Evolutionary conservation across 805 yeast species (phyloP).

Genomic region (Nadsonia fulvescens): DNA sequence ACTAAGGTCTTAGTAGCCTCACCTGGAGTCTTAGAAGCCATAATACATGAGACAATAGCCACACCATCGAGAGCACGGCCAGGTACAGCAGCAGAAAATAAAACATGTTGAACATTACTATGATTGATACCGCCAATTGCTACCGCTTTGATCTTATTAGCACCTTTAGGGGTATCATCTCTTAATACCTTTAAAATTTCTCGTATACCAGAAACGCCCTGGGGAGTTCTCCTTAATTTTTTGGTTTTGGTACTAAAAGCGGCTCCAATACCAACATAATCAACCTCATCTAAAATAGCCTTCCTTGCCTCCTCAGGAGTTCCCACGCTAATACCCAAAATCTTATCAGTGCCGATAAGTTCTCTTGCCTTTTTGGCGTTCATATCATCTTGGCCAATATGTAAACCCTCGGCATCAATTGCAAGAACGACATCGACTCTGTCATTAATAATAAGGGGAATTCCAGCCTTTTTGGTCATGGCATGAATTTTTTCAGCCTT

Average conservation of each 20-base stretch:
- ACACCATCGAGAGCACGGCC: constrained; percentile 52
- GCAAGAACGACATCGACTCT: constrained; percentile 82
- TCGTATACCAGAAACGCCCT: constrained; percentile 56
- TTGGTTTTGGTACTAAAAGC: constrained; percentile 63
- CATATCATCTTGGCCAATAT: constrained; percentile 88
- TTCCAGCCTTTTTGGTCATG: constrained; percentile 36
- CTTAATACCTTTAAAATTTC: constrained; percentile 31
- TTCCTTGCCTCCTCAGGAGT: constrained; percentile 33
- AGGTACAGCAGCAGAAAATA: constrained; percentile 29
- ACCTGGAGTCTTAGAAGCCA: constrained; percentile 42
- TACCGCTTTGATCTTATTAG: constrained; percentile 34
- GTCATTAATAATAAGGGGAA: constrained; percentile 76
- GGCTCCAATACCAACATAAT: constrained; percentile 76
- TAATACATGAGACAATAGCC: constrained; percentile 74
- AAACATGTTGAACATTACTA: constrained; percentile 38
- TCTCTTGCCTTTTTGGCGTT: constrained; percentile 34
- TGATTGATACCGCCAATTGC: constrained; percentile 69
- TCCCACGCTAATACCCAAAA: constrained; percentile 64
- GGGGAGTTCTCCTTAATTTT: constrained; percentile 32
- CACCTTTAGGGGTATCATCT: constrained; percentile 13
- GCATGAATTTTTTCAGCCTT: constrained; percentile 43
- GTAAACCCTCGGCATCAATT: constrained; percentile 78
- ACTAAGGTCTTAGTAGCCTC: constrained; percentile 28
- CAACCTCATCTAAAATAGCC: constrained; percentile 36
- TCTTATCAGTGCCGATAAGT: constrained; percentile 48